Conservation (phyloP, 495 filamentous ascomycete genomes). For the Penicillium coprophilum region DNA sequence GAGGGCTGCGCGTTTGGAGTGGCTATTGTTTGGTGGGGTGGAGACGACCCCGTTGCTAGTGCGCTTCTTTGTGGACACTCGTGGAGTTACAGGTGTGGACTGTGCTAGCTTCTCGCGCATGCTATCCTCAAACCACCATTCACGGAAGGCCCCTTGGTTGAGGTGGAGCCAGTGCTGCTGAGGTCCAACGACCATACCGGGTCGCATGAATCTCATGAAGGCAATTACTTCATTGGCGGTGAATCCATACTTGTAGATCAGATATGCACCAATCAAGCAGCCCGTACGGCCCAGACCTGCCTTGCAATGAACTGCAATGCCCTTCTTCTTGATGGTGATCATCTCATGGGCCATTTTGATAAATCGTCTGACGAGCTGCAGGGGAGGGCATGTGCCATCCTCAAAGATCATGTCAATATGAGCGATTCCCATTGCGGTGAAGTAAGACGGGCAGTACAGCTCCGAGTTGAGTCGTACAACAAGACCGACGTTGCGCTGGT, state of each 20-base stretch:
- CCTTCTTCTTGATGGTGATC: constrained; percentile 81
- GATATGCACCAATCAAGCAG: constrained; percentile 93
- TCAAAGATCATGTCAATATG: constrained; percentile 99
- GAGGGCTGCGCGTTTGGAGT: constrained; percentile 74
- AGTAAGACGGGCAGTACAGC: constrained; percentile 92
- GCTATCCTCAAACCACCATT: constrained; percentile 96
- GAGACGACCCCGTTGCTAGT: constrained; percentile 62
- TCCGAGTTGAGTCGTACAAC: constrained; percentile 95
- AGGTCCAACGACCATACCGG: constrained; percentile 98
- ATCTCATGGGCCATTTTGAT: constrained; percentile 93
- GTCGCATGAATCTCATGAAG: constrained; percentile 99
- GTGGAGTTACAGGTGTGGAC: constrained; percentile 74
- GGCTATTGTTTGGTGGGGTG: constrained; percentile 77
- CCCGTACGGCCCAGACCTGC: constrained; percentile 95
- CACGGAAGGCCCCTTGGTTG: constrained; percentile 92
- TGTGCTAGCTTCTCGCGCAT: constrained; percentile 65
- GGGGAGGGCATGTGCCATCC: constrained; percentile 90
- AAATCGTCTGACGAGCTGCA: constrained; percentile 84
- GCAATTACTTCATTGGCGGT: constrained; percentile 98
- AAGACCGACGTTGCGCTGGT: constrained; percentile 79
- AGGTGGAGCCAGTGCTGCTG: constrained; percentile 99
- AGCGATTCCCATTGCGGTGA: constrained; percentile 89
- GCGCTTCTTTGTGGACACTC: constrained; percentile 54
- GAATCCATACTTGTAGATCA: constrained; percentile 98
- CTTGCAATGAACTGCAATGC: constrained; percentile 97